A percentile compares a stretch with the other conserved stretches of the same genome.
Conservation (phyloP, 768 basidiomycete species). For the Russula earlei region DNA sequence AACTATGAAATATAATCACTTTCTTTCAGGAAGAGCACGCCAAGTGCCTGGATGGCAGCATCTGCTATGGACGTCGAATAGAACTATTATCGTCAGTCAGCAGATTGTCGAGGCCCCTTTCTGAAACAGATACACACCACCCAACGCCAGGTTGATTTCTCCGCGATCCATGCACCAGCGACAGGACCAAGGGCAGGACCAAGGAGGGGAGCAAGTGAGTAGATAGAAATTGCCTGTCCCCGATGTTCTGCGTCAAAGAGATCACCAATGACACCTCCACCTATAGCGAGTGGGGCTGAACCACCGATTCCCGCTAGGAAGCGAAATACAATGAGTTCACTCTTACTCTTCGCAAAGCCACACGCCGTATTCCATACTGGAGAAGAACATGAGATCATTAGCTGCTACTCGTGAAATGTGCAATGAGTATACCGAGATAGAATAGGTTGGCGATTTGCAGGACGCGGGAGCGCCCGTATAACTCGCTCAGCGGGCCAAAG, state of each 20-base stretch:
- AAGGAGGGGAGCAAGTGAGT: constrained; percentile 54
- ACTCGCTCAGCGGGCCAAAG: constrained; percentile 57
- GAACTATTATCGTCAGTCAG: constrained; percentile 34
- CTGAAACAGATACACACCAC: constrained; percentile 35
- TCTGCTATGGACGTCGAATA: constrained; percentile 60
- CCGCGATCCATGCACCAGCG: constrained; percentile 57
- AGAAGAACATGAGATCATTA: neutral
- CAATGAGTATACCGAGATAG: constrained; percentile 41
- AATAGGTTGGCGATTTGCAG: constrained; percentile 57
- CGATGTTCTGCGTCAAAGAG: constrained; percentile 52
- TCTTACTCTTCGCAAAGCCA: constrained; percentile 50
- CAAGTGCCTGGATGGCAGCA: constrained; percentile 42
- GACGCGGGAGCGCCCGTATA: constrained; percentile 56
- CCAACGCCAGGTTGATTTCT: constrained; percentile 64
- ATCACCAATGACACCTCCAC: constrained; percentile 63
- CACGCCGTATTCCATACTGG: constrained; percentile 47
- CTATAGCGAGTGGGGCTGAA: constrained; percentile 54
- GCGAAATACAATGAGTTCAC: constrained; percentile 56
- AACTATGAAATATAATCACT: constrained; percentile 33
- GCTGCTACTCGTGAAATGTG: neutral
- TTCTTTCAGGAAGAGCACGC: constrained; percentile 52
- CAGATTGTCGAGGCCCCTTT: neutral
- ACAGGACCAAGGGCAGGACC: constrained; percentile 60
- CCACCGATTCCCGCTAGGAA: constrained; percentile 66
- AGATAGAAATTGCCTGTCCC: constrained; percentile 55